These are phyloP conservation scores for Pinus tabuliformis DNA, from an alignment of 75 land plant species.

Conservation along the genomic window DNA sequence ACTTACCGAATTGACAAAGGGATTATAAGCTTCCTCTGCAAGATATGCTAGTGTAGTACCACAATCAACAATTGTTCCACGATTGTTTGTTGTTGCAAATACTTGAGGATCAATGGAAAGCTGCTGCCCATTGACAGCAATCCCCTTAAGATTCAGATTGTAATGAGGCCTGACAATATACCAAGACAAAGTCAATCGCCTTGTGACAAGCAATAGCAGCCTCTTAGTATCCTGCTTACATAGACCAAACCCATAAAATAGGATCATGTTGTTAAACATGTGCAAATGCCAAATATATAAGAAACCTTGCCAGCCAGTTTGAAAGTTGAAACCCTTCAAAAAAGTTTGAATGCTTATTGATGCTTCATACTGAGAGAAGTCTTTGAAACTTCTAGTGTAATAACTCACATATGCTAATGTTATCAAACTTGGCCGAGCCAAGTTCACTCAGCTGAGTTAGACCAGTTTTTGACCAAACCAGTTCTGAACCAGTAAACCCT, in stretches of 20 bases:
- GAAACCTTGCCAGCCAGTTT: neutral
- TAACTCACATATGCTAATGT: no score
- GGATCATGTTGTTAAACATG: neutral
- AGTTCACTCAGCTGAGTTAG: no score
- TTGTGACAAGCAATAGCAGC: neutral
- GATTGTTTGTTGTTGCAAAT: constrained; percentile 48
- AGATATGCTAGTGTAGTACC: constrained; percentile 92
- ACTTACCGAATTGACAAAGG: constrained; percentile 66
- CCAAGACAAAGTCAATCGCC: constrained; percentile 2
- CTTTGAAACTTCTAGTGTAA: no score
- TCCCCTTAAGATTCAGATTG: constrained; percentile 70
- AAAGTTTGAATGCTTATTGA: no score
- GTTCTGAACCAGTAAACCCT: no score
- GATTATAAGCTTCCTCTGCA: constrained; percentile 69
- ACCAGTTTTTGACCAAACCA: no score
- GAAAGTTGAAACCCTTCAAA: neutral
- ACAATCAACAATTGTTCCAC: constrained; percentile 84
- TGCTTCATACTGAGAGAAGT: no score
- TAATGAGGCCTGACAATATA: constrained; percentile 75
- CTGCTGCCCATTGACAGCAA: constrained; percentile 67
- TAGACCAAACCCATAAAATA: neutral
- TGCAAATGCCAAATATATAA: constrained; percentile 3
- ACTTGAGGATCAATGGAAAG: constrained; percentile 55
- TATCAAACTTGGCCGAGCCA: no score
- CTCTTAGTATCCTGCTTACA: neutral